Evolutionary conservation across 2,329 filamentous ascomycete species (phyloP), one percentile per base, ranked within the genome.

Genomic region (Alternaria sp.): DNA sequence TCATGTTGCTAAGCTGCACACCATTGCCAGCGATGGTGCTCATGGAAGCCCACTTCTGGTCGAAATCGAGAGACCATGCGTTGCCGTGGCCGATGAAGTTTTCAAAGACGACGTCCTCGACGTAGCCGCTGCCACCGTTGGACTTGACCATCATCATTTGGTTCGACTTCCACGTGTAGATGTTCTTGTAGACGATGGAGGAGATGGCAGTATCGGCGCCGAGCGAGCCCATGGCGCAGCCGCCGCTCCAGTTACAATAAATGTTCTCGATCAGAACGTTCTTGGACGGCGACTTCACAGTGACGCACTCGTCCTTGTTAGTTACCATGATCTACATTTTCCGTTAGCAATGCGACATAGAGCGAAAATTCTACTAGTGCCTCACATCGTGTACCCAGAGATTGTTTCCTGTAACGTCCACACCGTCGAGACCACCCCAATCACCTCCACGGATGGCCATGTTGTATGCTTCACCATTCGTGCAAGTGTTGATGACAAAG

Each of bases 91-190:
- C 85, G 71, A 85, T 84, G 72, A 87, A 88, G 75, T 86, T 86
- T 65, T 84, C 81, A 39, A 87, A 79, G 1, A 80, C 66, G 13
- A 80, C 76, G 62, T 86, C 81, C 40, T 79, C 78, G 4, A 87
- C 80, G 2, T 75, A 80, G 23, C 85, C 86, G 56, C 71, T 79
- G 36, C 86, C 86, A 40, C 86, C 86, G 65, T 86, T 84, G 52
- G 81, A 83, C 73, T 88, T 88, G 78, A 88, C 82, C 84, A 86
- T 85, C 73, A 83, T 82, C 85, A 87, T 87, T 68, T 88, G 84
- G 78, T 88, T 88, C 9, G 82, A 83, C n/a, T 80, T 77, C 75
- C 80, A 81, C 29, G 85, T 86, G 77, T 87, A 87, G 60, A 87
- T 69, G 68, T 87, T 85, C 65, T 78, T 76, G 76, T 87, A 87